Conservation (phyloP, 257 asterid genomes). For the Ajuga chamaepitys region DNA sequence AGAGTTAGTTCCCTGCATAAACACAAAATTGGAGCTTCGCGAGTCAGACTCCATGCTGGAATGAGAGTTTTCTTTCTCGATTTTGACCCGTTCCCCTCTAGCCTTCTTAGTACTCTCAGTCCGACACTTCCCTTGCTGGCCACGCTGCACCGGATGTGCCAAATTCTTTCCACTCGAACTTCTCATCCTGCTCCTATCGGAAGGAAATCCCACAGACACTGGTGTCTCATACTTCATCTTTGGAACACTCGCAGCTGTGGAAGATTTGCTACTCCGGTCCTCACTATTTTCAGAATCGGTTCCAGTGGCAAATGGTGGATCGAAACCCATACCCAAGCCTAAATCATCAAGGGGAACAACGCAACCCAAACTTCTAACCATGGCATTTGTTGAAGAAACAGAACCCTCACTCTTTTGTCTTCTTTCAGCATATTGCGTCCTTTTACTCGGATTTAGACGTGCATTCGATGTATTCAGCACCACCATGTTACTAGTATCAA, state of each 20-base stretch:
- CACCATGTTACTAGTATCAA: slow-evolving; percentile 19
- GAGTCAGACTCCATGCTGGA: slow-evolving; percentile 97
- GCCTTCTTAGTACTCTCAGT: slow-evolving; percentile 43
- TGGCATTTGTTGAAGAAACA: slow-evolving; percentile 63
- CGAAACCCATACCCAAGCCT: slow-evolving; percentile 23
- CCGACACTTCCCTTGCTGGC: slow-evolving; percentile 36
- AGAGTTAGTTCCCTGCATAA: slow-evolving; percentile 57
- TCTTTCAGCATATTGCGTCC: slow-evolving; percentile 28
- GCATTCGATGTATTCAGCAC: slow-evolving; percentile 26
- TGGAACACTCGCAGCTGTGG: slow-evolving; percentile 73
- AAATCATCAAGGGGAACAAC: slow-evolving; percentile 29
- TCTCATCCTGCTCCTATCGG: slow-evolving; percentile 33
- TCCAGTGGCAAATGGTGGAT: slow-evolving; percentile 28
- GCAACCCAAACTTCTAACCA: slow-evolving; percentile 31
- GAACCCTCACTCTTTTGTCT: slow-evolving; percentile 51
- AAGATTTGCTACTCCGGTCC: slow-evolving; percentile 73
- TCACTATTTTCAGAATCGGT: slow-evolving; percentile 58
- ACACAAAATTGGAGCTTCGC: slow-evolving; percentile 60
- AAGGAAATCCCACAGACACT: slow-evolving; percentile 20
- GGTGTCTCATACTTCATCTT: slow-evolving; percentile 32
- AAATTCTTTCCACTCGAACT: slow-evolving; percentile 41
- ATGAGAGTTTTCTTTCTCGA: slow-evolving; percentile 81
- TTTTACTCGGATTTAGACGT: slow-evolving; percentile 27
- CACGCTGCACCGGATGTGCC: slow-evolving; percentile 28
- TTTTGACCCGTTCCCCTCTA: slow-evolving; percentile 63